These are phyloP conservation scores for Starmera dryadoides DNA, from an alignment of 805 yeast species.

Conservation along the genomic window DNA sequence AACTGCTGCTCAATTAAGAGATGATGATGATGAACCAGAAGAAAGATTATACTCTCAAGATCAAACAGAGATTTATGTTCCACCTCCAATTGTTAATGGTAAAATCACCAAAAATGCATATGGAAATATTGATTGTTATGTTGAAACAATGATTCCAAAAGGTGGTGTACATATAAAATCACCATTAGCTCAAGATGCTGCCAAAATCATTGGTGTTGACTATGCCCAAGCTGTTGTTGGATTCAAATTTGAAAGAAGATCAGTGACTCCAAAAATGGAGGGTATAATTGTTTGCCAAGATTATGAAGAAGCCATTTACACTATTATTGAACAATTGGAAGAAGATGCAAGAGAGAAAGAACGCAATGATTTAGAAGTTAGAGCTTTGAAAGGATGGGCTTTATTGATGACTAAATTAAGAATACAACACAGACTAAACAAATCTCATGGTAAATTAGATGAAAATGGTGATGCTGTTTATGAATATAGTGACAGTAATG, in stretches of 20 bases:
- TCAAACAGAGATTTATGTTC: conserved; percentile 66
- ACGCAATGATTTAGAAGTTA: conserved; percentile 34
- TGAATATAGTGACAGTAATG: conserved; percentile 1
- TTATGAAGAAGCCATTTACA: conserved; percentile 50
- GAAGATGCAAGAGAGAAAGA: conserved; percentile 36
- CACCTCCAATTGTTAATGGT: conserved; percentile 59
- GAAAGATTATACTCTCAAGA: conserved; percentile 67
- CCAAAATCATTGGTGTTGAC: conserved; percentile 60
- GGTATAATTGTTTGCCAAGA: conserved; percentile 73
- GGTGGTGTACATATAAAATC: conserved; percentile 61
- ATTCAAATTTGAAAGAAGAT: conserved; percentile 59
- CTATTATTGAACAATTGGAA: conserved; percentile 40
- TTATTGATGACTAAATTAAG: conserved; percentile 35
- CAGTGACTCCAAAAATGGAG: conserved; percentile 55
- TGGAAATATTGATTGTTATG: conserved; percentile 80
- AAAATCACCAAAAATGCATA: conserved; percentile 65
- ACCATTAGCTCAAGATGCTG: conserved; percentile 60
- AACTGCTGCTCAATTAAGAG: conserved; percentile 15
- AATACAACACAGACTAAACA: conserved; percentile 34
- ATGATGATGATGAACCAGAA: conserved; percentile 38
- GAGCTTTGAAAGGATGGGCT: conserved; percentile 41
- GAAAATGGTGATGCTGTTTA: conserved; percentile 9
- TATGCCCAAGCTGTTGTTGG: conserved; percentile 85
- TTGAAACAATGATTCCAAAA: conserved; percentile 73
- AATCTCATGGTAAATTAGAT: conserved; percentile 32